Percentiles rank a stretch among this genome's conserved stretches.
Conservation (phyloP, 148 eudicot species). For the Rhododendron henanense region DNA sequence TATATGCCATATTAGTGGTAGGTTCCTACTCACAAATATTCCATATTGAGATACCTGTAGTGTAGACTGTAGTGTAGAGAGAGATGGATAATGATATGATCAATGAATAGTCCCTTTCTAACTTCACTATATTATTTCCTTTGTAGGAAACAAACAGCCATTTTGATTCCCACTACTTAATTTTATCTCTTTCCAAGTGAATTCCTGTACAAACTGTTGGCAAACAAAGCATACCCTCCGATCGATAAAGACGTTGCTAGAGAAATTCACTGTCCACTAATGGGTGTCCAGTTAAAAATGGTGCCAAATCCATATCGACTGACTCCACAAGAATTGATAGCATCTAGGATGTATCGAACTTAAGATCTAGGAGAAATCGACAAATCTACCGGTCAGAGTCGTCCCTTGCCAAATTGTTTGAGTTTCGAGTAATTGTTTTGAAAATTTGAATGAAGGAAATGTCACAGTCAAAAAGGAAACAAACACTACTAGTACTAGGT, state of each 20-base stretch:
- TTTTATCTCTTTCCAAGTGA: neutral
- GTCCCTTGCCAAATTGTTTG: neutral
- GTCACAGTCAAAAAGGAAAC: neutral
- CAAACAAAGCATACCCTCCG: neutral
- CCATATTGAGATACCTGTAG: neutral
- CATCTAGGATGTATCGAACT: neutral
- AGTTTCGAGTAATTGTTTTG: neutral
- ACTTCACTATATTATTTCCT: neutral
- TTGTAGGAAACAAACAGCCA: neutral
- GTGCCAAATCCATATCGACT: neutral
- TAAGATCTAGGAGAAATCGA: neutral
- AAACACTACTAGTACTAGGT: no score
- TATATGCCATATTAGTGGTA: neutral
- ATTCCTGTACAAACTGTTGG: neutral
- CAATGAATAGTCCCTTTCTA: neutral
- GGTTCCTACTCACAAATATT: neutral
- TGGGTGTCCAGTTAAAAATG: neutral
- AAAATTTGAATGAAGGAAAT: neutral
- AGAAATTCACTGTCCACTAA: neutral
- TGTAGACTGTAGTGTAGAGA: neutral
- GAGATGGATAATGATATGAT: neutral
- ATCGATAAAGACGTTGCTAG: neutral
- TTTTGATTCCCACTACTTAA: neutral
- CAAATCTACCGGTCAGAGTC: neutral
- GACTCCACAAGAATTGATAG: neutral